These are phyloP conservation scores for Gardenia jasminoides DNA, from an alignment of 257 asterid genomes.

Conservation along the genomic window DNA sequence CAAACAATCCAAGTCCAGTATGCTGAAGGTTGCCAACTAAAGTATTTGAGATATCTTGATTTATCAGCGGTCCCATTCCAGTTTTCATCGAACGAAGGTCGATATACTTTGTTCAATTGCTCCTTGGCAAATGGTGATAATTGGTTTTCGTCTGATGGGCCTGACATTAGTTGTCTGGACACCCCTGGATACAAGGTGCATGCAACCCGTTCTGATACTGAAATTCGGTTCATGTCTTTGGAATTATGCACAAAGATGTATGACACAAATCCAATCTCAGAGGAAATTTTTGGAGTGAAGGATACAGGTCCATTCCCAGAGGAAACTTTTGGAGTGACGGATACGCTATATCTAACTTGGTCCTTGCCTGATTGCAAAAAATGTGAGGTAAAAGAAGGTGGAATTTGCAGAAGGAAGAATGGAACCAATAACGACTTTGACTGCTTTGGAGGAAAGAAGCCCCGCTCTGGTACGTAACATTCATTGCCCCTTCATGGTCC, in stretches of 20 bases:
- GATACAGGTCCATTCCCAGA: not conserved
- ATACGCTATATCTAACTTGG: not conserved
- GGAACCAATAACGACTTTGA: not conserved
- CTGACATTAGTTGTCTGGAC: not conserved
- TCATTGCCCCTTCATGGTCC: too few relatives aligned
- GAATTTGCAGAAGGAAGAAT: slow-evolving; percentile 1
- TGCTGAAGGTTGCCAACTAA: not conserved
- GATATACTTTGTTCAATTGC: slow-evolving; percentile 10
- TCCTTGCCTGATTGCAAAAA: not conserved
- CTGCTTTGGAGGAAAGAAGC: not conserved
- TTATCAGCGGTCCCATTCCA: slow-evolving; percentile 1
- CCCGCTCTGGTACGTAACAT: not conserved
- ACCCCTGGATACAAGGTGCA: slow-evolving; percentile 7
- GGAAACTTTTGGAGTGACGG: not conserved
- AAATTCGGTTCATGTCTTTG: not conserved
- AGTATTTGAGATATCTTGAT: not conserved
- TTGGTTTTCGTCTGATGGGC: not conserved
- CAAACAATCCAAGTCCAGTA: not conserved
- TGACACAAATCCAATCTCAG: not conserved
- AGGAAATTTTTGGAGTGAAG: not conserved
- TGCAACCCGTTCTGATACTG: not conserved
- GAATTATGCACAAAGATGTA: slow-evolving; percentile 22
- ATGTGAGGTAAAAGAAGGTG: slow-evolving; percentile 2
- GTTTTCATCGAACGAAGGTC: not conserved
- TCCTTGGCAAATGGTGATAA: not conserved